phyloP scores from a whole-genome alignment of 1,284 basidiomycete species.

The Boletus mariae region DNA sequence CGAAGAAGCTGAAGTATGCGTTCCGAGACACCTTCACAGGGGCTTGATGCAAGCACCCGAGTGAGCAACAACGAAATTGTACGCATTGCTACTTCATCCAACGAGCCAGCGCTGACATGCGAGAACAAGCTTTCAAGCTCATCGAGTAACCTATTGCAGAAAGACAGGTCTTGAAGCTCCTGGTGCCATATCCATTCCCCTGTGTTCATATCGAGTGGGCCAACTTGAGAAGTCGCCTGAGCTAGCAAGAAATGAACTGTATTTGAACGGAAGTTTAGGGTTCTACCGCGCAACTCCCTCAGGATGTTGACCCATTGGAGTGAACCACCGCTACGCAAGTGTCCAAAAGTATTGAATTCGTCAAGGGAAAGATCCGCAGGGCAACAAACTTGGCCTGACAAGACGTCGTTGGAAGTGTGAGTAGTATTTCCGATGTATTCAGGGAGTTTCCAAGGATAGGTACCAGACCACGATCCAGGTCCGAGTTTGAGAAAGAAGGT shows the following conservation, averaged over 20 bases:
- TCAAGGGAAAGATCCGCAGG: no score
- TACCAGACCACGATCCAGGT: no score
- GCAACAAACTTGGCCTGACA: no score
- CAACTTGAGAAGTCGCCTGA: slow-evolving; percentile 43
- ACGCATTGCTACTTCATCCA: slow-evolving; percentile 33
- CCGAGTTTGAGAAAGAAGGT: no score
- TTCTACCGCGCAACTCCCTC: no score
- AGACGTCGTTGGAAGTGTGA: no score
- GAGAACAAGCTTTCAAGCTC: slow-evolving; percentile 30
- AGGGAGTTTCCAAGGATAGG: no score
- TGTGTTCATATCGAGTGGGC: slow-evolving; percentile 21
- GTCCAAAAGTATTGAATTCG: no score
- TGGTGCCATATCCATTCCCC: slow-evolving; percentile 30
- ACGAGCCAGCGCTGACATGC: slow-evolving; percentile 37
- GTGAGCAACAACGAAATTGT: slow-evolving; percentile 33
- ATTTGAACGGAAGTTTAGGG: slow-evolving; percentile 26
- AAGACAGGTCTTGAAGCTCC: slow-evolving; percentile 28
- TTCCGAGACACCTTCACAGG: slow-evolving; percentile 2
- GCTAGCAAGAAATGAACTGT: slow-evolving; percentile 39
- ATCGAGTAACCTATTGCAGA: slow-evolving; percentile 31
- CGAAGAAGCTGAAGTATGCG: slow-evolving; percentile 27
- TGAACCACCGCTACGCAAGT: no score
- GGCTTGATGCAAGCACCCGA: slow-evolving; percentile 35
- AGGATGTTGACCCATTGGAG: no score
- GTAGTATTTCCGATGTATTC: no score